These are phyloP conservation scores for Alternaria solani DNA, from an alignment of 2,329 filamentous ascomycete species.

Conservation along the genomic window DNA sequence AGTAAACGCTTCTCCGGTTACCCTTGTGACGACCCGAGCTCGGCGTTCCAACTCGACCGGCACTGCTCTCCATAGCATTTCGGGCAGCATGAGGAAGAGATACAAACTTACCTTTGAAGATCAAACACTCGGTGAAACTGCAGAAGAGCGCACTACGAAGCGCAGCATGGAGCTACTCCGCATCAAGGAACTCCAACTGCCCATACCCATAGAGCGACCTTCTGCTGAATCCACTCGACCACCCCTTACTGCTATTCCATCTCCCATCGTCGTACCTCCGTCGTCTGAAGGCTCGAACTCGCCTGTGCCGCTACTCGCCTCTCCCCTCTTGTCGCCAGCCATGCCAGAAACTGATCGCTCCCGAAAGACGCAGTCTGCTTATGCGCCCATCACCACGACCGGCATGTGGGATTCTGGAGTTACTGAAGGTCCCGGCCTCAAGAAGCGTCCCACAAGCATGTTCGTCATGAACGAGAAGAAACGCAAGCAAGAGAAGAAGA, in stretches of 20 bases:
- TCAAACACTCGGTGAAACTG: conserved; percentile 38
- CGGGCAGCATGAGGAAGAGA: conserved; percentile 40
- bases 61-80: conserved; percentile 34
- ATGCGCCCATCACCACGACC: conserved; percentile 45
- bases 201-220: conserved; percentile 23
- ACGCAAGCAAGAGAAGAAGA: conserved; percentile 39
- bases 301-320: conserved; percentile 17
- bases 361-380: conserved; percentile 41
- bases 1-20: conserved; percentile 28
- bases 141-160: conserved; percentile 45
- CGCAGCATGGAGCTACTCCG: conserved; percentile 43
- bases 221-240: conserved; percentile 8
- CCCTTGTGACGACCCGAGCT: conserved; percentile 36
- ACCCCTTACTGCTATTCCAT: conserved; percentile 14
- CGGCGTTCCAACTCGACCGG: conserved; percentile 48
- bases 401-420: conserved; percentile 50
- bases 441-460: conserved; percentile 44
- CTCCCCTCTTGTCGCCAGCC: conserved; percentile 25
- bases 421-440: conserved; percentile 36
- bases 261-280: conserved; percentile 24
- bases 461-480: conserved; percentile 45
- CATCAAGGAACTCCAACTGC: conserved; percentile 41
- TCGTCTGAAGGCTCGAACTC: conserved; percentile 16
- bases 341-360: conserved; percentile 26
- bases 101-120: conserved; percentile 41